Evolutionary conservation across 2,329 filamentous ascomycete species (phyloP).

Genomic region (Trichoderma sp.): DNA sequence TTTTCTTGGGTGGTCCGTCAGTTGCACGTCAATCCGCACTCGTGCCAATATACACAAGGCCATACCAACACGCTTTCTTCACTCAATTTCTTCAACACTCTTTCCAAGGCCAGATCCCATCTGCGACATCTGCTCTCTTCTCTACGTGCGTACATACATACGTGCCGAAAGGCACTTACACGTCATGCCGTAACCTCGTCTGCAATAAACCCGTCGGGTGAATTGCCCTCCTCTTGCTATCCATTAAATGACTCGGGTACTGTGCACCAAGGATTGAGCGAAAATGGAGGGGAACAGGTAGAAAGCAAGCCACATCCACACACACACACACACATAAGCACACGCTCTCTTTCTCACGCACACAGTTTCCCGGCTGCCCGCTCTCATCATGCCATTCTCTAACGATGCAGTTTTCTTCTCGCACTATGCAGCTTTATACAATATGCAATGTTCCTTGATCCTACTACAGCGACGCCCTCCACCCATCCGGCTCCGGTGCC

Average conservation of each 20-base stretch:
- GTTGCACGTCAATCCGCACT: neutral
- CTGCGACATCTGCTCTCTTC: neutral
- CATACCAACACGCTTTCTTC: neutral
- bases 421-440: conserved; percentile 6
- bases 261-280: neutral
- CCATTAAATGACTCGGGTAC: neutral
- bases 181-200: neutral
- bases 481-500: neutral
- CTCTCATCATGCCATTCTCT: neutral
- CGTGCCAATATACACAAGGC: neutral
- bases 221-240: conserved; percentile 7
- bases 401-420: neutral
- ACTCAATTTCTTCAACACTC: neutral
- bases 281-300: neutral
- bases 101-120: neutral
- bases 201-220: conserved; percentile 11
- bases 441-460: neutral
- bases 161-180: neutral
- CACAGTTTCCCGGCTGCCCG: neutral
- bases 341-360: neutral
- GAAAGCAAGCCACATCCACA: neutral
- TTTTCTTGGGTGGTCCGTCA: neutral
- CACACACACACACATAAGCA: neutral
- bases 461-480: conserved; percentile 1
- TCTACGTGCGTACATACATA: neutral